These are phyloP conservation scores for Kondoa malvinella DNA, from an alignment of 768 basidiomycete species.

Conservation along the genomic window DNA sequence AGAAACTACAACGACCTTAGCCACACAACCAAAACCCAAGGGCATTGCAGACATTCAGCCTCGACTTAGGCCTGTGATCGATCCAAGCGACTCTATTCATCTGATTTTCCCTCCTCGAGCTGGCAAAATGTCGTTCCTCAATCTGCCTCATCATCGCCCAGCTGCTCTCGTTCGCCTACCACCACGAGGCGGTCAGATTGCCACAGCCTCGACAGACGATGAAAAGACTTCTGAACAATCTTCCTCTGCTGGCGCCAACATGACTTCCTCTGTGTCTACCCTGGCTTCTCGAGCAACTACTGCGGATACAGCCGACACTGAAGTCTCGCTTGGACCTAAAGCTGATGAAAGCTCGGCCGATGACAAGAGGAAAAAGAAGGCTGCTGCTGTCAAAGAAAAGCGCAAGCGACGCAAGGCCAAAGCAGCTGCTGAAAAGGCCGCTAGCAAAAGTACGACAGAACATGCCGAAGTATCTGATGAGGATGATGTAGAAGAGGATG, in stretches of 20 bases:
- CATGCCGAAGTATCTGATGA: neutral
- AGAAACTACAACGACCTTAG: neutral
- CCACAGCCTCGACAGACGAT: neutral
- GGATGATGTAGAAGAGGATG: neutral
- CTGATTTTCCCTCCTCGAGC: neutral
- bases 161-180: neutral
- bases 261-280: neutral
- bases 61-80: neutral
- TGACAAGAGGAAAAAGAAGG: neutral
- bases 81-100: neutral
- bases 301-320: neutral
- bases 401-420: neutral
- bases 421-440: neutral
- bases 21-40: neutral
- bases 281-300: neutral
- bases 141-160: neutral
- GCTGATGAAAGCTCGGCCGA: neutral
- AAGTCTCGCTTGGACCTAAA: neutral
- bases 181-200: neutral
- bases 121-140: neutral
- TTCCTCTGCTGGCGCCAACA: neutral
- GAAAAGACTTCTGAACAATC: neutral
- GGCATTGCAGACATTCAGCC: neutral
- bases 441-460: neutral
- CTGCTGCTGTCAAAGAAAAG: neutral